Evolutionary conservation across 345 rosid species (phyloP), one percentile per base, ranked within the genome.

Genomic region (Eucalyptus sideroxylon): DNA sequence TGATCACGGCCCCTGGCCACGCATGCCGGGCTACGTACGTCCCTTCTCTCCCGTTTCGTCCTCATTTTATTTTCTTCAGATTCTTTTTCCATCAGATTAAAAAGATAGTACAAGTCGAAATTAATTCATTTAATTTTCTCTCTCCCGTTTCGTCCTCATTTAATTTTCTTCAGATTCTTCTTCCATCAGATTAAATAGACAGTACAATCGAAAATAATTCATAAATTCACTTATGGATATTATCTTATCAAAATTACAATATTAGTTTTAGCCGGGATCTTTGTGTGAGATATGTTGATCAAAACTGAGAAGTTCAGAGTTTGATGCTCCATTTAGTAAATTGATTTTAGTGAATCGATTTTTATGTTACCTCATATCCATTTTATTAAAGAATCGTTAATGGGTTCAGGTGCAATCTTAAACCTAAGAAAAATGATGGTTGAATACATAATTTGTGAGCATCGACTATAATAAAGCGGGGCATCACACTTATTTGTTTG

Each of bases 1-100:
- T 85, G 96, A 95, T 45, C 86, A 92, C 60, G 97, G 97, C 21
- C 96, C 96, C 23, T 95, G 97, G 97, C 95, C 96, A 27, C 96
- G 97, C 87, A 86, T 93, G 89, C 62, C 94, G 51, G 98, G 96
- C 59, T 91, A 69, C 80, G 99, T 96, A 92, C 16, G 96, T 91
- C 19, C 40, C 31, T n/a, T 31, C 42, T 31, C 45, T 9, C 49
- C 51, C 51, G 51, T 50, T 50, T 50, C 51, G 51, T 11, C 31
- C 83, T 30, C 65, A 17, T 45, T 60, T 13, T 19, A 27, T 50
- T 85, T 44, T 9, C 30, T 6, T 7, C 87, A 6, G 34, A 13
- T 65, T n/a, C 72, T n/a, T 69, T 69, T 69, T 69, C 42, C 42
- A 16, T 69, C 42, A 9, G 19, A 34, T 69, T 31, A 17, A 9